phyloP scores from a whole-genome alignment of 106 monocot genomes.

The Alisma plantagoaquatica region DNA sequence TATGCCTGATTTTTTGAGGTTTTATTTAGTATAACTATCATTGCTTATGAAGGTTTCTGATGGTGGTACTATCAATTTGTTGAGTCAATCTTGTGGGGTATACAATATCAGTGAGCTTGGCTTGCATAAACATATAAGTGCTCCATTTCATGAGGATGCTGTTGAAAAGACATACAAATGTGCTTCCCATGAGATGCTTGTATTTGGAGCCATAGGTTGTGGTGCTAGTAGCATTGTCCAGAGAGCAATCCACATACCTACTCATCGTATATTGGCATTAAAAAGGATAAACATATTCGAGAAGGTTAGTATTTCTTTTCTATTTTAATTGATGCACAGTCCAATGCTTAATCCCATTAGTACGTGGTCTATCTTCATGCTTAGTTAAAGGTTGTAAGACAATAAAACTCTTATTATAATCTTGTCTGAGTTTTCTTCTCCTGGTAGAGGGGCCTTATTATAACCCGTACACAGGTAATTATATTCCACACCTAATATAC shows the following conservation, averaged over 20 bases:
- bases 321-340: no score
- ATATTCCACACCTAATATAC: no score
- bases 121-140: constrained; percentile 58
- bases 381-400: no score
- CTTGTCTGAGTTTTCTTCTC: no score
- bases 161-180: constrained; percentile 75
- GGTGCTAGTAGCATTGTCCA: constrained; percentile 95
- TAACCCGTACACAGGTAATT: no score
- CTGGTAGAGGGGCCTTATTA: no score
- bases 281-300: constrained; percentile 94
- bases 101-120: constrained; percentile 93
- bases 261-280: constrained; percentile 78
- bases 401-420: no score
- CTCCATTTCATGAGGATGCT: constrained; percentile 39
- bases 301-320: constrained; percentile 44
- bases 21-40: not conserved
- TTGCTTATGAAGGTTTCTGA: constrained; percentile 56
- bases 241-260: constrained; percentile 72
- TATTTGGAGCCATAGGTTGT: constrained; percentile 92
- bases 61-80: constrained; percentile 81
- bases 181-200: constrained; percentile 88
- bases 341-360: no score
- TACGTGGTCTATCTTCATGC: not conserved
- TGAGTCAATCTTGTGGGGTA: constrained; percentile 80
- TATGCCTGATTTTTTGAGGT: not conserved